phyloP scores from a whole-genome alignment of 768 basidiomycete genomes.

The Xanthoconium stramineum region DNA sequence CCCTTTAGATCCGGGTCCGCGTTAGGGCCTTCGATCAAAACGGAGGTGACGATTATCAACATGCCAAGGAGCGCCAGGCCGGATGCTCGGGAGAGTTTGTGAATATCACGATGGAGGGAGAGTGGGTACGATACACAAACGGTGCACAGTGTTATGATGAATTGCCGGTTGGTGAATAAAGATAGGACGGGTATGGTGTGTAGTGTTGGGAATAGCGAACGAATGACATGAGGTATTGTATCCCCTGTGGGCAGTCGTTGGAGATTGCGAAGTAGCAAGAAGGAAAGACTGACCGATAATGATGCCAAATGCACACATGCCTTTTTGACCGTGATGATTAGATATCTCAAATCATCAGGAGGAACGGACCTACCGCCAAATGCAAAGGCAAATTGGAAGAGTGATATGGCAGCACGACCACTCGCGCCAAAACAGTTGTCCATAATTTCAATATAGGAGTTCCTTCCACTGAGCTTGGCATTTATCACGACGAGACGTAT shows the following conservation, averaged over 20 bases:
- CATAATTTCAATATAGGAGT: conserved; percentile 95
- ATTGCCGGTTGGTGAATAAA: conserved; percentile 80
- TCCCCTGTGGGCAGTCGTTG: conserved; percentile 54
- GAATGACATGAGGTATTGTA: conserved; percentile 93
- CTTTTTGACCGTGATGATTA: conserved; percentile 36
- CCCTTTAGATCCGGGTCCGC: conserved; percentile 74
- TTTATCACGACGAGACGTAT: conserved; percentile 94
- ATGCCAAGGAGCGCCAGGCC: conserved; percentile 90
- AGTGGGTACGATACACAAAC: conserved; percentile 89
- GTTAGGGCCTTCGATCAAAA: conserved; percentile 78
- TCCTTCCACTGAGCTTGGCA: conserved; percentile 90
- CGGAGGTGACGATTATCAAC: conserved; percentile 86
- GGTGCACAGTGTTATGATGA: conserved; percentile 87
- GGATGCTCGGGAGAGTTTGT: conserved; percentile 92
- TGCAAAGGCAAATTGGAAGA: conserved; percentile 97
- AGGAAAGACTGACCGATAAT: conserved; percentile 59
- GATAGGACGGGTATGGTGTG: conserved; percentile 67
- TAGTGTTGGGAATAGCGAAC: conserved; percentile 73
- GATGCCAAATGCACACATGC: conserved; percentile 98
- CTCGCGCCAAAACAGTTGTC: conserved; percentile 85
- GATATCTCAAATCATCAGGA: not conserved
- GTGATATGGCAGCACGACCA: conserved; percentile 91
- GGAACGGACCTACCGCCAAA: conserved; percentile 69
- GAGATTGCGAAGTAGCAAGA: not conserved
- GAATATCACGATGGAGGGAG: conserved; percentile 94